Evolutionary conservation across 352 stramenopile genomes (phyloP), one percentile per base, ranked within the genome.

Genomic region (Globisporangium recalcitrans): DNA sequence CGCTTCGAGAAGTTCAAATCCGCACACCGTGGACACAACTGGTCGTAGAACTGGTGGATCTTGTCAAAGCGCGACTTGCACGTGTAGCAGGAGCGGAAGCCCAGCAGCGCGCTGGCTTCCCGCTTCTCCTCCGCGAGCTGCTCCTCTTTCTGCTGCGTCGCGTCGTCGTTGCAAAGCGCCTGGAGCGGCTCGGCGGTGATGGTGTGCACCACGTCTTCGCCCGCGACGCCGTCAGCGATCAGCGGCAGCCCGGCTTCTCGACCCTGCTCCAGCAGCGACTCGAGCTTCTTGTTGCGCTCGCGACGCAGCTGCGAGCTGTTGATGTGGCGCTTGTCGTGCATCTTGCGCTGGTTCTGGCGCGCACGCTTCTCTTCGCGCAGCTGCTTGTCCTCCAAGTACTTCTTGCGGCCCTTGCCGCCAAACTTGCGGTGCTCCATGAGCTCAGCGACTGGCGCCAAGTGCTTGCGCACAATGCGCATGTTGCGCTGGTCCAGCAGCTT

Each of bases 21-120:
- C 0, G 96, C 93, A 65, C 96, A 99, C 4, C 80, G 70, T 27
- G 95, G 95, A 62, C 96, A 99, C 8, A 99, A 71, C 74, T 98
- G 93, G 70, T 98, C 95, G 69, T 96, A 96, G 70, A 98, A 99
- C 71, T 98, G 97, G 62, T 97, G 82, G 63, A 98, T 96, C 58
- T 98, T 87, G 49, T 97, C 86, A 60, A 97, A 99, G 38, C 95
- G 88, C 11, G 79, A 74, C 70, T 98, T 98, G 76, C 96, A 99
- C 44, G 89, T 88, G 77, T 99, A 99, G 76, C 96, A 99, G 29
- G 96, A 98, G 6, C 95, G 88, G 67, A 93, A 93, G 38, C 80
- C 77, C 0, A 91, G 73, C 57, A 93, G 64, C 16, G 68, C 75
- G 48, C 78, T 90, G 2, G 78, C 80, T 51, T 90, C 76, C 29